Conservation (phyloP, 225 moss, liverwort and hornwort genomes). For the Asterella californica region DNA sequence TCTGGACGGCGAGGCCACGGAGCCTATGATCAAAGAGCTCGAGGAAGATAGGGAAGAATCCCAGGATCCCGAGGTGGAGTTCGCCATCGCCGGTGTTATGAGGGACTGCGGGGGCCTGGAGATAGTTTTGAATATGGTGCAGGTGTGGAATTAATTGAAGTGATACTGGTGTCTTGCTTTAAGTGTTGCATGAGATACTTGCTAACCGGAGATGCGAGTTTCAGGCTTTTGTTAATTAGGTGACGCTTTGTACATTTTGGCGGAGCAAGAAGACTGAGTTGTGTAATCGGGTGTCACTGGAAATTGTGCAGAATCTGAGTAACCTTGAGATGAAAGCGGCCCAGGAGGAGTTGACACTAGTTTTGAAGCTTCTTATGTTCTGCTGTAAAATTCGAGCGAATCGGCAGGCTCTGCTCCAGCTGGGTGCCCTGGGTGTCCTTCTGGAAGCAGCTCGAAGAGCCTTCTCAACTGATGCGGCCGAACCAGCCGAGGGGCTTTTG, state of each 20-base stretch:
- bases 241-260: neutral
- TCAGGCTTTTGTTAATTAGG: neutral
- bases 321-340: conserved; percentile 85
- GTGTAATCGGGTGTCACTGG: neutral
- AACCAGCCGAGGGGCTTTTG: conserved; percentile 98
- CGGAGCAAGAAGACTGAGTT: neutral
- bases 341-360: conserved; percentile 90
- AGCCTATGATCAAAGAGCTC: conserved; percentile 98
- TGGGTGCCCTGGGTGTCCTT: conserved; percentile 81
- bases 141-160: conserved; percentile 43
- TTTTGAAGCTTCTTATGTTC: conserved; percentile 98
- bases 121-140: conserved; percentile 90
- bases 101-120: conserved; percentile 91
- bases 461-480: conserved; percentile 93
- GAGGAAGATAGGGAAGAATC: conserved; percentile 98
- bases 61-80: conserved; percentile 99
- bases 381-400: conserved; percentile 98
- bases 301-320: conserved; percentile 80
- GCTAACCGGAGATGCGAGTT: neutral
- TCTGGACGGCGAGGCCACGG: conserved; percentile 97
- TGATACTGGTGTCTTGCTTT: neutral
- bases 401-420: conserved; percentile 73
- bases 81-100: conserved; percentile 96
- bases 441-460: conserved; percentile 88
- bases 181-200: neutral